phyloP scores from a whole-genome alignment of 148 eudicot genomes.

The Rhododendron williamsianum region DNA sequence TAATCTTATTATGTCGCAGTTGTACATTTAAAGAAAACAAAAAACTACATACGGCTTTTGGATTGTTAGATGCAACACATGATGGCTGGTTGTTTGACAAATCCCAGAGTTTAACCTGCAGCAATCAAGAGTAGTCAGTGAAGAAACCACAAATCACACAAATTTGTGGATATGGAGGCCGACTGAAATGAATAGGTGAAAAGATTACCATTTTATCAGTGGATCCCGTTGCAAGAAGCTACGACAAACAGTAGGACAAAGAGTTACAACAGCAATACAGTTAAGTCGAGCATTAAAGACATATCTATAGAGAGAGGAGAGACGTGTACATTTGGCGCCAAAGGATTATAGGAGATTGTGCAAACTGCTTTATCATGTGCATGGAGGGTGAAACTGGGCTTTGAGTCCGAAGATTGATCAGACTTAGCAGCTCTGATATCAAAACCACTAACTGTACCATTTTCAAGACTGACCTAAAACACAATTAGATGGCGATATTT shows the following conservation, averaged over 20 bases:
- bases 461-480: slow-evolving; percentile 83
- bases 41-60: slow-evolving; percentile 62
- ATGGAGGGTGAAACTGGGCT: slow-evolving; percentile 77
- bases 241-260: slow-evolving; percentile 14
- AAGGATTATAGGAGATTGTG: slow-evolving; percentile 57
- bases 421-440: slow-evolving; percentile 46
- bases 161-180: background rate
- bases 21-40: background rate
- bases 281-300: background rate
- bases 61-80: slow-evolving; percentile 67
- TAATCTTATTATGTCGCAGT: background rate
- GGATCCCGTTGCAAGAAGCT: slow-evolving; percentile 89
- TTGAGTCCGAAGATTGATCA: slow-evolving; percentile 33
- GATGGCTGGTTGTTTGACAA: slow-evolving; percentile 67
- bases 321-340: slow-evolving; percentile 58
- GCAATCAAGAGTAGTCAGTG: background rate
- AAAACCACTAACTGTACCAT: slow-evolving; percentile 72
- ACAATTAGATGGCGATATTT: background rate
- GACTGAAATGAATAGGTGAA: background rate
- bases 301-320: background rate
- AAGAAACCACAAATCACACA: background rate
- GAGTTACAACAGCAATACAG: slow-evolving; percentile 11
- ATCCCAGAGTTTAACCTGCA: slow-evolving; percentile 76
- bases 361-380: slow-evolving; percentile 93
- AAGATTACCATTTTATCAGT: slow-evolving; percentile 59